Evolutionary conservation across 2,329 filamentous ascomycete species (phyloP).

Genomic region (Lachnum nothofagi): DNA sequence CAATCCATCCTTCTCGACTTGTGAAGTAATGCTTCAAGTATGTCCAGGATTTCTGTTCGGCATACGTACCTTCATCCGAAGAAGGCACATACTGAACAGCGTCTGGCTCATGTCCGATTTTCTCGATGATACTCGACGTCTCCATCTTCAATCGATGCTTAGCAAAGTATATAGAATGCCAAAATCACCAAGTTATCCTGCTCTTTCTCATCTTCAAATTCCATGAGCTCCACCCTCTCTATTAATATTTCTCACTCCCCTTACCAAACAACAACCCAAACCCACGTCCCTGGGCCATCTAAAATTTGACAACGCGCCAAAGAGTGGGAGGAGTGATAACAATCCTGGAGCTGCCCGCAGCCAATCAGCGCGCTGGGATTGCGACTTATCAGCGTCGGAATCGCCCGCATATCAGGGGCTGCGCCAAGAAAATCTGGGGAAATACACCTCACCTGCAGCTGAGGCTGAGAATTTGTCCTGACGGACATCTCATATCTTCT

Average conservation of each 20-base stretch:
- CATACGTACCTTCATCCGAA: constrained; percentile 3
- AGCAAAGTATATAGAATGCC: constrained; percentile 7
- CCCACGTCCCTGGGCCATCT: neutral
- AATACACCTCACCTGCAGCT: neutral
- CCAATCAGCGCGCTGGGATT: constrained; percentile 17
- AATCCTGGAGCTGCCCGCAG: constrained; percentile 12
- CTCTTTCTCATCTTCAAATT: constrained; percentile 1
- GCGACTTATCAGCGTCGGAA: constrained; percentile 20
- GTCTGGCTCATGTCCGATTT: constrained; percentile 17
- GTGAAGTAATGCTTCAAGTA: constrained; percentile 34
- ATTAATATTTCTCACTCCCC: constrained; percentile 7
- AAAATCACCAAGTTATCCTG: neutral
- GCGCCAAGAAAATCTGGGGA: constrained; percentile 6
- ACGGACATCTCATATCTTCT: constrained; percentile 3
- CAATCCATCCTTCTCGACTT: constrained; percentile 36
- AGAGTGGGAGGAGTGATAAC: constrained; percentile 18
- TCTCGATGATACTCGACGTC: constrained; percentile 16
- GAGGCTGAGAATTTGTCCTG: neutral
- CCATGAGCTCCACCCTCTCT: constrained; percentile 2
- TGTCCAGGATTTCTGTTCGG: constrained; percentile 8
- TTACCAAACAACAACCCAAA: neutral
- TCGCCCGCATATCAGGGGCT: constrained; percentile 4
- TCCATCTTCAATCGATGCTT: constrained; percentile 10
- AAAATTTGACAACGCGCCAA: neutral
- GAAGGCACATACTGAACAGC: constrained; percentile 17